Base-by-base conservation (phyloP, 768 basidiomycete genomes). In the Hemileccinum impolitum region DNA sequence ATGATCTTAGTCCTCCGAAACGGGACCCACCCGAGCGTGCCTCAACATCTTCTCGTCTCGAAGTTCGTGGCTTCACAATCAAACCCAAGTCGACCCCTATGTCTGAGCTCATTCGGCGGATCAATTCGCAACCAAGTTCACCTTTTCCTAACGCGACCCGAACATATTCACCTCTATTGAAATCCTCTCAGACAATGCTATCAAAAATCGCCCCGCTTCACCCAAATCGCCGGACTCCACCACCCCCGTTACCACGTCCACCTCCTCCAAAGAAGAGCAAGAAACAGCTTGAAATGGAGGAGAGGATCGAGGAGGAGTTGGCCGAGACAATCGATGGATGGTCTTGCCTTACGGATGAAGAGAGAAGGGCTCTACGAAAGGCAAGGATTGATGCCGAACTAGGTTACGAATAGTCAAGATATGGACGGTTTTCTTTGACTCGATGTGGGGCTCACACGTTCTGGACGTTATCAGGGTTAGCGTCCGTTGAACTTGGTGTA, bases 251-350 rank as follows among this genome's bases (percentile, higher is more conserved):
- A 2, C 88, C 88, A 1, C 79, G 81, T 4, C 82, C 81, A 0
- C 85, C 86, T 5, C 81, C 83, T 39, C 79, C 76, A 53, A 87
- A 82, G 69, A 90, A 90, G 72, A 83, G 80, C 44, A 89, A 89
- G 73, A 90, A 90, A 63, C 80, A 87, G 67, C 66, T 86, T 19
- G 79, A 82, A 59, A 67, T 78, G 59, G 88, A 90, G 67, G 88
- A 90, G 64, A 78, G 76, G 58, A 89, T 89, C 78, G 87, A 90
- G 61, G 80, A 87, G 64, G 87, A 91, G 68, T 67, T 90, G 49
- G 73, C 85, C 21, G 88, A 90, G 53, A 81, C 73, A 37, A 71
- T 86, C 3, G 86, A 87, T 11, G 88, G 87, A 15, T 79, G 85
- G 70, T 75, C 75, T 30, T 62, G 67, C 30, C 62, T 68, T 44